Evolutionary conservation across 208 protist species (phyloP), one percentile per base, ranked within the genome.

Genomic region (Endotrypanum monterogeii): DNA sequence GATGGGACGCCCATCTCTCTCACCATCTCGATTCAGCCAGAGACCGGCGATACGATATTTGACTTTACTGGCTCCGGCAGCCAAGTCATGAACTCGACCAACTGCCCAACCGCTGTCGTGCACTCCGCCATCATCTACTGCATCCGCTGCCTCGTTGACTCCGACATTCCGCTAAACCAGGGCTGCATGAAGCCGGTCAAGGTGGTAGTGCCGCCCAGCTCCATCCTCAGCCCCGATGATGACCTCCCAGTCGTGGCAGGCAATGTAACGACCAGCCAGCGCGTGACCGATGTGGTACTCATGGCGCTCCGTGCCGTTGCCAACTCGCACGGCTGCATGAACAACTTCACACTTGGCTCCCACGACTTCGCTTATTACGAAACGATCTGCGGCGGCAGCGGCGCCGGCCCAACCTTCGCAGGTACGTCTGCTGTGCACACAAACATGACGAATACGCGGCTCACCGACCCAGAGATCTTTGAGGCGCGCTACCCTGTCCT

Each of bases 381-480:
- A 80, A 99, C 98, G 2, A 99, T 99, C 73, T 95, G 90, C 41
- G 98, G 98, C 52, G 98, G 98, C 23, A 83, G 86, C 41, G 98
- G 98, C 55, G 98, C 98, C 30, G 97, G 97, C 11, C 87, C 85
- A 0, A 83, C 61, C 52, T 98, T 94, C 80, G 50, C 96, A 56
- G 98, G 98, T 28, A 48, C 82, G 11, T 87, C 78, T 2, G 94
- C 85, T 58, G 97, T 99, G 44, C 98, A 99, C 80, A 98, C 94
- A 30, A 98, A 99, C 83, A 99, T 99, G 98, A 99, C 98, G 48
- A 99, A 99, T 79, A 99, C 98, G 50, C 79, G 98, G 55, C 97
- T 99, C 55, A 99, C 98, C 4, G 94, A 98, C 73, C 90, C 92
- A 6, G 96, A 98, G 73, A 96, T 98, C 16, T 78, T 99, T 50